phyloP scores from a whole-genome alignment of 192 early-diverging fungal species.

The Haplosporangium gracile region DNA sequence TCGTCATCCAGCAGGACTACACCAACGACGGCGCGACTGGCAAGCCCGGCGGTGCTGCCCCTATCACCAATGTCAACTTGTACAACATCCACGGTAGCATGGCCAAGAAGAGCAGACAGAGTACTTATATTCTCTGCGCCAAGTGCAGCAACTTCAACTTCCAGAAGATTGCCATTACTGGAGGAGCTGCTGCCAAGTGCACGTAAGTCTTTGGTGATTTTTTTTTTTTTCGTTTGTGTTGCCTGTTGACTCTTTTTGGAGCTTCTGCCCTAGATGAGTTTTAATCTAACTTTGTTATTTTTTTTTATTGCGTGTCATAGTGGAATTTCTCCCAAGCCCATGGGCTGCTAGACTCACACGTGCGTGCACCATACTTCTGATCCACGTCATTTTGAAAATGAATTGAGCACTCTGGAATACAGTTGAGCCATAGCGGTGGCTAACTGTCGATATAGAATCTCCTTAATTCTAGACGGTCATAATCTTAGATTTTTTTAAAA shows the following conservation, averaged over 20 bases:
- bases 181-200: constrained; percentile 22
- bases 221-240: background rate
- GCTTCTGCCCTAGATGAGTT: background rate
- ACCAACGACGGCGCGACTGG: constrained; percentile 54
- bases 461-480: background rate
- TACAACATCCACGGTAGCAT: constrained; percentile 57
- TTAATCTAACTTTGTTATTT: constrained; percentile 18
- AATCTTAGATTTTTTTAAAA: background rate
- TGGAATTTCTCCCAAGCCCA: constrained; percentile 39
- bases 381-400: constrained; percentile 12
- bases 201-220: constrained; percentile 19
- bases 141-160: constrained; percentile 55
- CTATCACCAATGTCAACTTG: constrained; percentile 58
- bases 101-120: constrained; percentile 22
- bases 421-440: background rate
- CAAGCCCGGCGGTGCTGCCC: constrained; percentile 46
- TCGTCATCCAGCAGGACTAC: constrained; percentile 64
- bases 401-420: background rate
- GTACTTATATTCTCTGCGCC: constrained; percentile 48
- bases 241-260: background rate
- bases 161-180: constrained; percentile 50
- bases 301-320: constrained; percentile 9
- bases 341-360: constrained; percentile 21
- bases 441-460: background rate
- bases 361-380: background rate